Evolutionary conservation across 2,329 filamentous ascomycete genomes (phyloP), one percentile per base, ranked within the genome.

Genomic region (Onygena corvina): DNA sequence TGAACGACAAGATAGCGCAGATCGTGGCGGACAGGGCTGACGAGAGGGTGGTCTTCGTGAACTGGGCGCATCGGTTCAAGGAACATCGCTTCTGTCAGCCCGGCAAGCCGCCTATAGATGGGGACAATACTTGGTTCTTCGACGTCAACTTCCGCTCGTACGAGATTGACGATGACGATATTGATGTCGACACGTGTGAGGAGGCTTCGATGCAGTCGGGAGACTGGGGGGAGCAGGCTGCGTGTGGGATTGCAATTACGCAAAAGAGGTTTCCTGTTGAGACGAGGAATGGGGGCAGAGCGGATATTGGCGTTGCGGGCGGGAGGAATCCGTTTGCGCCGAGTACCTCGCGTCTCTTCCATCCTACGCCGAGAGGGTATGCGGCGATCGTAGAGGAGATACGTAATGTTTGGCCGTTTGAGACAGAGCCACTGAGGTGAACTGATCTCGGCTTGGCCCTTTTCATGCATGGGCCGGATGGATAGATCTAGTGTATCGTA

Each of bases 21-120:
- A 57, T 55, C 12, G 57, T 59, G 21, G 48, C 53, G 21, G 51
- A 50, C n/a, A 50, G 54, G 27, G 53, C 52, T 4, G 59, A 58
- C 12, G 49, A 53, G 4, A 47, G 49, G 23, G 47, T 54, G 4
- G 38, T 54, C 23, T 61, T 57, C 49, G 54, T 62, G 21, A 55
- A 62, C 42, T 57, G 60, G 29, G 58, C 59, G 45, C 29, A 27
- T 1, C 48, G 52, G 11, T 62, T 59, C 34, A 52, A 58, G 23
- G 54, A 53, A 6, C 60, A 62, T 50, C 53, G 59, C 3, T 61
- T 62, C 48, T 62, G 60, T 45, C 58, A 56, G 21, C 51, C 52
- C 8, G 56, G 55, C 4, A 53, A 54, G 27, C 53, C 54, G n/a
- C 23, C 48, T 6, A 31, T 29, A 16, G 40, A 52, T 16, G 21